Percentiles rank a stretch among this genome's conserved stretches.
Conservation (phyloP, 164 flowering plant species). For the Chimonanthus praecox region DNA sequence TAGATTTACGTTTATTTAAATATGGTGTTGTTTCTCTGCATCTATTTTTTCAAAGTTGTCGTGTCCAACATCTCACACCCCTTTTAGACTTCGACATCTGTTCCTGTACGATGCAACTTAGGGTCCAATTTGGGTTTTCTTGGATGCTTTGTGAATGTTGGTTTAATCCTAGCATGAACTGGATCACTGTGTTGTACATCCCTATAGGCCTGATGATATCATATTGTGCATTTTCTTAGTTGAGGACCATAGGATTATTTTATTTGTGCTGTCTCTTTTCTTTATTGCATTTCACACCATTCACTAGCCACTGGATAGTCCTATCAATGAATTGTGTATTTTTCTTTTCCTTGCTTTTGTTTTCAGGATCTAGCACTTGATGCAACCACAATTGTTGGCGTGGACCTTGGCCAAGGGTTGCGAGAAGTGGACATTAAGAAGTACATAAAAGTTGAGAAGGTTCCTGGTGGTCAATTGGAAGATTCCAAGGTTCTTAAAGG, state of each 20-base stretch:
- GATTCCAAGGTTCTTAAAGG: constrained; percentile 87
- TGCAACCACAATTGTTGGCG: constrained; percentile 84
- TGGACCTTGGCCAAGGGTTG: constrained; percentile 87
- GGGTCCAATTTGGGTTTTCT: no score
- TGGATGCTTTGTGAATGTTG: no score
- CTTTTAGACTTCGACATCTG: no score
- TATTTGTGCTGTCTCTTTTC: background rate
- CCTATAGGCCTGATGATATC: background rate
- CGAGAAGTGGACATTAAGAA: constrained; percentile 92
- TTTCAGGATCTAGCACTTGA: constrained; percentile 86
- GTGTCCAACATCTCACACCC: no score
- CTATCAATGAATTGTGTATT: background rate
- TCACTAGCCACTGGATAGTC: background rate
- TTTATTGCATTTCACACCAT: background rate
- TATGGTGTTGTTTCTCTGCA: no score
- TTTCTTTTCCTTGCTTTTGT: background rate
- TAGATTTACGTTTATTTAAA: no score
- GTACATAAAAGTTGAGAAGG: constrained; percentile 87
- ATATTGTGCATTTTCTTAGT: background rate
- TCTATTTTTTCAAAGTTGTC: no score
- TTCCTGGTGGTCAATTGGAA: constrained; percentile 95
- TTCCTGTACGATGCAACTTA: background rate
- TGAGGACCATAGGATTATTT: background rate
- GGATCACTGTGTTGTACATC: no score
- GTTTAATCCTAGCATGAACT: no score